Conservation (phyloP, 352 stramenopile genomes). For the Globisporangium takayamanum region DNA sequence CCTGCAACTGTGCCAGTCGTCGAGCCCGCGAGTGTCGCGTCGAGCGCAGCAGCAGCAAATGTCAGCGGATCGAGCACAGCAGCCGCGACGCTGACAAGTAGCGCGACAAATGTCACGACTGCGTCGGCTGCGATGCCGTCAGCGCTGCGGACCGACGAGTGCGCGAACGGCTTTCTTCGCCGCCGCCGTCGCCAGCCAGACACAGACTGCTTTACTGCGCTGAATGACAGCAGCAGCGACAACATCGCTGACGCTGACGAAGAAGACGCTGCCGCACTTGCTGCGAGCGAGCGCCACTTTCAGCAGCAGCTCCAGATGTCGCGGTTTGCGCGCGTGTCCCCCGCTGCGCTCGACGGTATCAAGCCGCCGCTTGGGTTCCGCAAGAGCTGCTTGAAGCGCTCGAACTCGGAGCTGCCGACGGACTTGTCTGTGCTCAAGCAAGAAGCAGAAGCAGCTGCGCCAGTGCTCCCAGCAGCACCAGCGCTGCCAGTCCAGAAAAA, state of each 20-base stretch:
- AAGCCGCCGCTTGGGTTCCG: slow-evolving; percentile 46
- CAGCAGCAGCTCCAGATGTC: slow-evolving; percentile 12
- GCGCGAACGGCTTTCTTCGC: neutral
- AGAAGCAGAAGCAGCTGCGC: neutral
- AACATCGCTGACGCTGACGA: neutral
- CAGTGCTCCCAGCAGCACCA: neutral
- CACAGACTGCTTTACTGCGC: neutral
- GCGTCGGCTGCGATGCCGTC: slow-evolving; percentile 1
- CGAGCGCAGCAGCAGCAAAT: slow-evolving; percentile 13
- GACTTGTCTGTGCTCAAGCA: slow-evolving; percentile 14
- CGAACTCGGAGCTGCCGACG: slow-evolving; percentile 38
- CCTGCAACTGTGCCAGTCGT: slow-evolving; percentile 25
- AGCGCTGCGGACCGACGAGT: slow-evolving; percentile 20
- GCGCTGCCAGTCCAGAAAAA: slow-evolving; percentile 73
- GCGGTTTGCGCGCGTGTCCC: slow-evolving; percentile 36
- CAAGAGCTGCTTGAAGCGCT: slow-evolving; percentile 71
- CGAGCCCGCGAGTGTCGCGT: slow-evolving; percentile 16
- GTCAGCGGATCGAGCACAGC: slow-evolving; percentile 17
- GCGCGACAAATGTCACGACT: neutral
- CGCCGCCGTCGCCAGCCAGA: neutral
- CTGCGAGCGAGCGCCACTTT: slow-evolving; percentile 1
- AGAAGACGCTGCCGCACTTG: slow-evolving; percentile 10
- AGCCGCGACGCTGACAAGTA: neutral
- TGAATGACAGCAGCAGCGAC: too few species aligned
- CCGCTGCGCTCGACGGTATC: slow-evolving; percentile 37